A percentile compares a stretch with the other conserved stretches of the same genome.
Evolutionary conservation across 2,329 filamentous ascomycete genomes (phyloP).

Genomic region (Macrophomina pseudophaseolina): DNA sequence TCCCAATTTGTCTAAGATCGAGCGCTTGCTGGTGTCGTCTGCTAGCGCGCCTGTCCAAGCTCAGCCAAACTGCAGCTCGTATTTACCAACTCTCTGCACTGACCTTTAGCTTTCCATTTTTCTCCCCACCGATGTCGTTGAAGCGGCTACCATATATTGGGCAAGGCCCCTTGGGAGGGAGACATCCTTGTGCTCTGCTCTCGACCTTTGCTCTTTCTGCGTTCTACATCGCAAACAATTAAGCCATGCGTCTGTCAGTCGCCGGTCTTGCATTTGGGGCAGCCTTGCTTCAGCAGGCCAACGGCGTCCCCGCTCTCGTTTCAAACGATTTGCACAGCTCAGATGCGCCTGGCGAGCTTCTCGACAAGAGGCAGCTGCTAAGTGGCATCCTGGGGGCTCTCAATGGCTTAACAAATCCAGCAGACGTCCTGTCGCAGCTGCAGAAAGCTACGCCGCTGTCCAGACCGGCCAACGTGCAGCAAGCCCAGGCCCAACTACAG

Average conservation of each 20-base stretch:
- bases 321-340: background rate
- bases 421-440: constrained; percentile 28
- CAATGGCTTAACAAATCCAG: background rate
- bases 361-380: constrained; percentile 1
- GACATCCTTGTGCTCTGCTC: too few species aligned
- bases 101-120: too few species aligned
- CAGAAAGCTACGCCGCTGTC: constrained; percentile 33
- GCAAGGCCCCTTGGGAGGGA: too few species aligned
- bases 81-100: too few species aligned
- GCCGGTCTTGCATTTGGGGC: background rate
- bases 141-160: too few species aligned
- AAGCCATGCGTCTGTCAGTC: background rate
- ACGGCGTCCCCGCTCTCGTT: background rate
- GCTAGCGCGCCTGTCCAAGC: too few species aligned
- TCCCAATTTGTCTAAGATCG: too few species aligned
- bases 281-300: background rate
- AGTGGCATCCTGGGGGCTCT: background rate
- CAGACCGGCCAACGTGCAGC: constrained; percentile 32
- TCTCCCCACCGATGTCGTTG: too few species aligned
- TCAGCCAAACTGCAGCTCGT: too few species aligned
- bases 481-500: constrained; percentile 30
- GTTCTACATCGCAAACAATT: background rate
- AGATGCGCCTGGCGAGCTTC: background rate
- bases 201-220: background rate
- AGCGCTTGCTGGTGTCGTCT: too few species aligned